phyloP scores from a whole-genome alignment of 495 filamentous ascomycete species.

The Trichoderma parareesei region DNA sequence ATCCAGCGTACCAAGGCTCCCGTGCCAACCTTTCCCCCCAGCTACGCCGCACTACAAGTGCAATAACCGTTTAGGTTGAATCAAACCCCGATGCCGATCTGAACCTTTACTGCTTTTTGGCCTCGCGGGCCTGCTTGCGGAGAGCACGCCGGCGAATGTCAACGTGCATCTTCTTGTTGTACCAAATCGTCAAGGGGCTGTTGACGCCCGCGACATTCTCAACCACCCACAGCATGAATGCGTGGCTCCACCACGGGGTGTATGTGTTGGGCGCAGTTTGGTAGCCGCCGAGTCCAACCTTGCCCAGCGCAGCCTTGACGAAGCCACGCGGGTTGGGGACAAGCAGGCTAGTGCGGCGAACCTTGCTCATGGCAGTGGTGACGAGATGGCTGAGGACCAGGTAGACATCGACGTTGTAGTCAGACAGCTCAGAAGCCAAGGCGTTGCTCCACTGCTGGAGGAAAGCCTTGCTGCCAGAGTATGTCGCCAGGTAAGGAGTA shows the following conservation, averaged over 20 bases:
- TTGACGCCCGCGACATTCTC: constrained; percentile 61
- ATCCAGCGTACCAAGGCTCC: no score
- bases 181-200: constrained; percentile 49
- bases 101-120: constrained; percentile 45
- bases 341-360: constrained; percentile 62
- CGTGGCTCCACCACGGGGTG: constrained; percentile 90
- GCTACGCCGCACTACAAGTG: no score
- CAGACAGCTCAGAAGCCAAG: constrained; percentile 73
- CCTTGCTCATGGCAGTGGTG: constrained; percentile 92
- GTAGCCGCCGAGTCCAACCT: constrained; percentile 72
- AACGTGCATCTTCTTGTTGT: constrained; percentile 77
- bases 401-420: constrained; percentile 72
- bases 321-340: constrained; percentile 79
- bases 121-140: constrained; percentile 79
- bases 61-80: no score
- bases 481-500: constrained; percentile 88
- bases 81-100: background rate
- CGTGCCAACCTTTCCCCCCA: no score
- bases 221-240: constrained; percentile 76
- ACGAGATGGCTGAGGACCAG: constrained; percentile 87
- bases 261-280: constrained; percentile 69
- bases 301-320: constrained; percentile 67
- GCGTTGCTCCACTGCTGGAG: constrained; percentile 92
- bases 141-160: constrained; percentile 80
- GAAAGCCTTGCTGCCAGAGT: constrained; percentile 97